phyloP scores from a whole-genome alignment of 257 asterid species.

The Nicotiana knightiana region DNA sequence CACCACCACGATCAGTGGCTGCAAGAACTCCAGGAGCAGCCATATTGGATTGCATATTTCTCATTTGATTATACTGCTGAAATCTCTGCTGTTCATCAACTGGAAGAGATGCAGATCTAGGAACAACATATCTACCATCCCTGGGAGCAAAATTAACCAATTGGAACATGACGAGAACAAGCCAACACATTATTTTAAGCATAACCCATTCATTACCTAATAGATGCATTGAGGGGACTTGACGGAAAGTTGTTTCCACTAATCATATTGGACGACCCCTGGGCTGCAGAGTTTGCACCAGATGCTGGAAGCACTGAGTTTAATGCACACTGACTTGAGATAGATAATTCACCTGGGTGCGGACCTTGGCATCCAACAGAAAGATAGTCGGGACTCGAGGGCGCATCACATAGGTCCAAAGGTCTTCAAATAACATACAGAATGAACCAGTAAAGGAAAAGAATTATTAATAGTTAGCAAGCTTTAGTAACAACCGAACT shows the following conservation, averaged over 20 bases:
- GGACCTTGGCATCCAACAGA: conserved; percentile 73
- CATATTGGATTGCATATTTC: conserved; percentile 52
- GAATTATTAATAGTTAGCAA: conserved; percentile 11
- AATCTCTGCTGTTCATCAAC: conserved; percentile 82
- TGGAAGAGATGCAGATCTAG: conserved; percentile 57
- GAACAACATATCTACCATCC: conserved; percentile 63
- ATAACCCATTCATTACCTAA: conserved; percentile 49
- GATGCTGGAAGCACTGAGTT: conserved; percentile 44
- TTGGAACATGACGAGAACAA: neutral
- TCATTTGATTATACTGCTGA: conserved; percentile 65
- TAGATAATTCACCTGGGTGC: conserved; percentile 46
- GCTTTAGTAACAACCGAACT: neutral
- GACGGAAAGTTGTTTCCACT: conserved; percentile 53
- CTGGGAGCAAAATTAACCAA: conserved; percentile 23
- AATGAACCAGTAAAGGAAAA: neutral
- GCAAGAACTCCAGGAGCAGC: conserved; percentile 62
- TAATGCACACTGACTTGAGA: conserved; percentile 45
- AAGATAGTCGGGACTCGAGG: conserved; percentile 45
- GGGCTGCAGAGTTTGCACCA: conserved; percentile 48
- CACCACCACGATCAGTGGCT: conserved; percentile 71
- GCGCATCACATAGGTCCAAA: conserved; percentile 72
- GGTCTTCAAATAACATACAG: conserved; percentile 47
- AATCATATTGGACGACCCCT: conserved; percentile 60
- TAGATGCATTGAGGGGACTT: conserved; percentile 47
- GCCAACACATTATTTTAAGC: neutral